These are phyloP conservation scores for Alternaria gansuensis DNA, from an alignment of 2,329 filamentous ascomycete species.

Conservation along the genomic window DNA sequence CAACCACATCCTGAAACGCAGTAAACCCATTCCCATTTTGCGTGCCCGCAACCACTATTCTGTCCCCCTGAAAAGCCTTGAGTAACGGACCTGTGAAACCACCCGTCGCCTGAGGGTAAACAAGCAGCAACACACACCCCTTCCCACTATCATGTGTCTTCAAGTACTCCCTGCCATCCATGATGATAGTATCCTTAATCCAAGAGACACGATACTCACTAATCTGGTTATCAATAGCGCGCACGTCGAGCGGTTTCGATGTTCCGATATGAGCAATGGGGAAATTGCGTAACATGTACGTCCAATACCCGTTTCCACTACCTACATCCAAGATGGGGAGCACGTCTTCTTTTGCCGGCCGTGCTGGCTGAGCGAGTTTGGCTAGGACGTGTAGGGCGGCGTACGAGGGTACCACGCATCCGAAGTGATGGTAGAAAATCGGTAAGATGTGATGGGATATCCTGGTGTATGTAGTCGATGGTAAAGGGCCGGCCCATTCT, in stretches of 20 bases:
- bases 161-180: conserved; percentile 69
- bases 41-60: conserved; percentile 75
- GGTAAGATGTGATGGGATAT: conserved; percentile 74
- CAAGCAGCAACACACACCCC: conserved; percentile 70
- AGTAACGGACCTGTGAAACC: conserved; percentile 72
- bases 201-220: conserved; percentile 74
- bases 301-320: conserved; percentile 79
- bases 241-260: conserved; percentile 64
- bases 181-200: conserved; percentile 71
- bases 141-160: conserved; percentile 55
- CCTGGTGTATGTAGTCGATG: conserved; percentile 61
- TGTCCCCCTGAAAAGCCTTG: conserved; percentile 68
- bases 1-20: conserved; percentile 68
- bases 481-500: conserved; percentile 70
- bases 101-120: conserved; percentile 75
- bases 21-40: conserved; percentile 80
- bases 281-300: conserved; percentile 74
- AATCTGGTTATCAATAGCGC: conserved; percentile 72
- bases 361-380: conserved; percentile 56
- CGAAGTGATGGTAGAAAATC: conserved; percentile 80
- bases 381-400: conserved; percentile 70
- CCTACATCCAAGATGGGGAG: conserved; percentile 71
- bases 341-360: conserved; percentile 47
- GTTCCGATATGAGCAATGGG: conserved; percentile 65
- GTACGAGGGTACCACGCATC: conserved; percentile 74